A percentile compares a stretch with the other conserved stretches of the same genome.
Evolutionary conservation across 1,139 yeast genomes (phyloP).

Genomic region (Hyphopichia burtonii): DNA sequence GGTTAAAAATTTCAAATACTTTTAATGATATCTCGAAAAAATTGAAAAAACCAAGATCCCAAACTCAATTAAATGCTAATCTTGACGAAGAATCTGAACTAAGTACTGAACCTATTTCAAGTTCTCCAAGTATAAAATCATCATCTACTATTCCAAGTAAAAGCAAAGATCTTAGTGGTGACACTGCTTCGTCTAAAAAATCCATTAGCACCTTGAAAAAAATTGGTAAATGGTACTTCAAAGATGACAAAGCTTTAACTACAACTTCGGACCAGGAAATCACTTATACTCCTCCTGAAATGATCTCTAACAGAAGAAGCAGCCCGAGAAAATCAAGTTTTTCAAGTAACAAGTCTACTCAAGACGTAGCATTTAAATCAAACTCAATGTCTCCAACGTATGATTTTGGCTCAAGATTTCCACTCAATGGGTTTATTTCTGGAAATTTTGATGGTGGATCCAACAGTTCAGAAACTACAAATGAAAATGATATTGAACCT

Average conservation of each 20-base stretch:
- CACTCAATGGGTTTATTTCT: background rate
- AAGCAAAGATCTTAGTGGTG: background rate
- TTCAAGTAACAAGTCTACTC: background rate
- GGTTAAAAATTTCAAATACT: conserved; percentile 21
- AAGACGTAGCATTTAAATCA: background rate
- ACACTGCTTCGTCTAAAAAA: background rate
- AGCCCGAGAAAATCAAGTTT: conserved; percentile 25
- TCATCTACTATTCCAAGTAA: background rate
- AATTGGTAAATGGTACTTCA: conserved; percentile 69
- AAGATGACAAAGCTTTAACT: conserved; percentile 34
- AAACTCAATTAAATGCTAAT: background rate
- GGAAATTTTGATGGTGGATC: conserved; percentile 2
- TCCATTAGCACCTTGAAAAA: conserved; percentile 47
- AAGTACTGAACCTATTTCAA: background rate
- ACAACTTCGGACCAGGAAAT: conserved; percentile 9
- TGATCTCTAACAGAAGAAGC: conserved; percentile 58
- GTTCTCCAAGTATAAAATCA: background rate
- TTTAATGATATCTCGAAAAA: conserved; percentile 35
- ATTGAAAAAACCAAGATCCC: conserved; percentile 30
- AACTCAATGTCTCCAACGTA: conserved; percentile 2
- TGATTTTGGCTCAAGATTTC: conserved; percentile 4
- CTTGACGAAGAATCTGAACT: background rate
- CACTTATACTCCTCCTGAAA: conserved; percentile 56
- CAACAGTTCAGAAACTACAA: background rate
- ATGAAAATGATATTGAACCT: background rate